phyloP scores from a whole-genome alignment of 805 yeast species.

The Pichia membranifaciens region DNA sequence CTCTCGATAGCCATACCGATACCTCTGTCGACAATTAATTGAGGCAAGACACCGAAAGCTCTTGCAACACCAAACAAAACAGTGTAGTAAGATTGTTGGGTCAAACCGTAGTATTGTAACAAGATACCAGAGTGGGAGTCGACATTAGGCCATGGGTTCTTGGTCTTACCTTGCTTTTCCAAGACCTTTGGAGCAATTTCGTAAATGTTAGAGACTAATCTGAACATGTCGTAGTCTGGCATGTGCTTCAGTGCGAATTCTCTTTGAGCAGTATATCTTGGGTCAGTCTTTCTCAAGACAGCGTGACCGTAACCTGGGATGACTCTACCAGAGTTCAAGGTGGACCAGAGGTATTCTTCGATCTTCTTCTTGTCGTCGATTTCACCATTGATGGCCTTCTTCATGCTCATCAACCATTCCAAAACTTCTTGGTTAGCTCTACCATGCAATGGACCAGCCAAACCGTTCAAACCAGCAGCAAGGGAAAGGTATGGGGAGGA shows the following conservation, averaged over 20 bases:
- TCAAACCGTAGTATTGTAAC: constrained; percentile 79
- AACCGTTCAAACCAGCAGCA: constrained; percentile 79
- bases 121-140: constrained; percentile 85
- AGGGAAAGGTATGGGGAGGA: constrained; percentile 72
- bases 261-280: constrained; percentile 81
- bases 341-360: constrained; percentile 73
- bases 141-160: constrained; percentile 91
- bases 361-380: constrained; percentile 56
- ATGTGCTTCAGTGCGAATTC: constrained; percentile 69
- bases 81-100: constrained; percentile 78
- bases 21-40: constrained; percentile 79
- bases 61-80: constrained; percentile 83
- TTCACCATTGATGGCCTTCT: constrained; percentile 63
- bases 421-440: constrained; percentile 85
- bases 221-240: constrained; percentile 76
- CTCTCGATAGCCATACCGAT: constrained; percentile 79
- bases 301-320: constrained; percentile 90
- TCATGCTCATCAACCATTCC: constrained; percentile 70
- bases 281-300: constrained; percentile 82
- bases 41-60: constrained; percentile 82
- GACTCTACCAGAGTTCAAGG: constrained; percentile 75
- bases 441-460: constrained; percentile 86
- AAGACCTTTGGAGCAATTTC: constrained; percentile 79
- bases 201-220: constrained; percentile 69
- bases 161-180: constrained; percentile 81